Evolutionary conservation across 2,329 filamentous ascomycete species (phyloP), one percentile per base, ranked within the genome.

Genomic region (Colletotrichum sp.): DNA sequence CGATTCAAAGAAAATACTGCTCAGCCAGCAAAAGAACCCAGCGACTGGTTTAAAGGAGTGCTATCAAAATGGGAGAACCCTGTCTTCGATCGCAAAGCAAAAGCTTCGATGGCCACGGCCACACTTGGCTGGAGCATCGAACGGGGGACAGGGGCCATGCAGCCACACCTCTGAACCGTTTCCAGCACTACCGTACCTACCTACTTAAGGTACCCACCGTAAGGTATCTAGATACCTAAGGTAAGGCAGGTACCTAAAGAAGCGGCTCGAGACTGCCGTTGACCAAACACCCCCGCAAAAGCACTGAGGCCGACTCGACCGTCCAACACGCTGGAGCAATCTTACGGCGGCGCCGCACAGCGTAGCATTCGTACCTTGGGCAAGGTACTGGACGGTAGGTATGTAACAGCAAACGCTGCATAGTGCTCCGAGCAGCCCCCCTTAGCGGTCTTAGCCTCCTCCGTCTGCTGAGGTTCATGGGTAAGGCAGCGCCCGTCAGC

Each of bases 81-180:
- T n/a, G 57, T 65, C 60, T 52, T 73, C 74, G 74, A 76, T 76
- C 74, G 32, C 65, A 18, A 12, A 34, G 74, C 70, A 28, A 32
- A 65, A 28, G 22, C 44, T 32, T 76, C 74, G 74, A 76, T 76
- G 74, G 59, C 44, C 71, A 65, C 44, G 65, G 48, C 70, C 74
- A 76, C 64, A 73, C 64, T 26, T 36, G 70, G 22, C 28, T 36
- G 70, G 59, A 65, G 13, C 48, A 52, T 68, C 63, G 69, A 55
- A 55, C 67, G 22, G 60, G 52, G 48, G 39, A 63, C 69, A 63
- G 57, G 68, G 63, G 63, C 57, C 57, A n/a, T 59, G 44, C 52
- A 74, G 72, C 68, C 72, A 75, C 72, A 66, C 60, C 67, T 66
- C 60, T 16, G 60, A 34, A 34, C 59, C 67, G 22, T 36, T 55